Percentiles rank a stretch among this genome's conserved stretches.
Evolutionary conservation across 495 filamentous ascomycete genomes (phyloP).

Genomic region (Pyrenopolyporus hunteri): DNA sequence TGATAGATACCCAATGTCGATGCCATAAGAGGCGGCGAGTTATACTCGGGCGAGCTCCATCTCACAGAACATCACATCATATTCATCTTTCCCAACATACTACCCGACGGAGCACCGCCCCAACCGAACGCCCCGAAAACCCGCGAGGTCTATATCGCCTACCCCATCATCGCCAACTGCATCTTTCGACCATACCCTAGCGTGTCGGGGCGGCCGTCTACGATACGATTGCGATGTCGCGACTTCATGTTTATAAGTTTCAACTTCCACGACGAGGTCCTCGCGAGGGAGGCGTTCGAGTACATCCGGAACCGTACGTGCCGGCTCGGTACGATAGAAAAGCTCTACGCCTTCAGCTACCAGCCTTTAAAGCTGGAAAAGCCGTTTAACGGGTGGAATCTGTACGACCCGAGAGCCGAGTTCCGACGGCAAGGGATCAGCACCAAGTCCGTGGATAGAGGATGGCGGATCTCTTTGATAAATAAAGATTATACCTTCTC

Average conservation of each 20-base stretch:
- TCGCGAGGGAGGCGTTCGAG: conserved; percentile 86
- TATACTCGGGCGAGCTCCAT: conserved; percentile 42
- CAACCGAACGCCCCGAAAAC: conserved; percentile 51
- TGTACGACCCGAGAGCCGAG: conserved; percentile 87
- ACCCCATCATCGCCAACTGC: conserved; percentile 84
- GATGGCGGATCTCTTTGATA: conserved; percentile 90
- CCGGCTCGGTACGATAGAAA: conserved; percentile 81
- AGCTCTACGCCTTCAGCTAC: conserved; percentile 90
- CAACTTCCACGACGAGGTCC: conserved; percentile 76
- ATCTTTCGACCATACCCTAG: conserved; percentile 73
- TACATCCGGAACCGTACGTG: conserved; percentile 84
- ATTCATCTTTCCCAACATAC: conserved; percentile 32
- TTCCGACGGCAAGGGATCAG: conserved; percentile 81
- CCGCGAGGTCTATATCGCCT: conserved; percentile 91
- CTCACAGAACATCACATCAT: conserved; percentile 43
- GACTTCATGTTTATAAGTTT: conserved; percentile 94
- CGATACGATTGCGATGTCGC: conserved; percentile 85
- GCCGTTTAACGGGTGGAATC: conserved; percentile 77
- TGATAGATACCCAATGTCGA: conserved; percentile 41
- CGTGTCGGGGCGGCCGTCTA: conserved; percentile 72
- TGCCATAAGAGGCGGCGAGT: conserved; percentile 41
- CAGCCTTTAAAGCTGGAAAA: conserved; percentile 73
- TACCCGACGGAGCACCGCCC: conserved; percentile 15
- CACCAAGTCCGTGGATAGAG: conserved; percentile 71
- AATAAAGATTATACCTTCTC: conserved; percentile 90